Conservation (phyloP, 441 rosid species). For the Euphorbia celastroides region DNA sequence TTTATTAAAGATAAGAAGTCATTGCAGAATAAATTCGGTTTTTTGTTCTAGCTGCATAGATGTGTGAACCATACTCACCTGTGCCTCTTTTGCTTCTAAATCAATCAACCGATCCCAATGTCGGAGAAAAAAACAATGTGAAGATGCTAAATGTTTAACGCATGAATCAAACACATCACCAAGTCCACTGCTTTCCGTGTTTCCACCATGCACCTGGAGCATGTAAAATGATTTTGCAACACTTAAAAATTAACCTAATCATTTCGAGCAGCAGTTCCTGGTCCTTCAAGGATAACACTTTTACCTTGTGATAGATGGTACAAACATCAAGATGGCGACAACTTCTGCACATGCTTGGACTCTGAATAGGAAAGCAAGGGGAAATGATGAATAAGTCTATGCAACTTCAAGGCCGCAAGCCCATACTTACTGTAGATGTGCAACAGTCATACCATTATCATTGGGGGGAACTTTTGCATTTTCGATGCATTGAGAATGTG, state of each 20-base stretch:
- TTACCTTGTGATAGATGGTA: slow-evolving; percentile 93
- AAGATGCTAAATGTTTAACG: slow-evolving; percentile 62
- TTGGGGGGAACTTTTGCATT: slow-evolving; percentile 71
- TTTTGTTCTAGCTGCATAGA: neutral
- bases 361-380: slow-evolving; percentile 36
- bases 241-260: slow-evolving; percentile 7
- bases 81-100: slow-evolving; percentile 86
- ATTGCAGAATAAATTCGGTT: neutral
- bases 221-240: slow-evolving; percentile 12
- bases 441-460: slow-evolving; percentile 62
- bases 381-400: slow-evolving; percentile 14
- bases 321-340: slow-evolving; percentile 95
- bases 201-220: slow-evolving; percentile 89
- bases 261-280: neutral
- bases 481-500: slow-evolving; percentile 75
- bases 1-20: slow-evolving; percentile 6
- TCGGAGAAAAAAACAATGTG: slow-evolving; percentile 57
- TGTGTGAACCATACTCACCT: slow-evolving; percentile 36
- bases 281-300: slow-evolving; percentile 10
- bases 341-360: slow-evolving; percentile 74
- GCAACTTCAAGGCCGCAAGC: neutral
- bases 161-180: slow-evolving; percentile 68
- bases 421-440: slow-evolving; percentile 16
- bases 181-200: slow-evolving; percentile 71
- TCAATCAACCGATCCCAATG: slow-evolving; percentile 86